Evolutionary conservation across 441 rosid genomes (phyloP), one percentile per base, ranked within the genome.

Genomic region (Viola pubescens): DNA sequence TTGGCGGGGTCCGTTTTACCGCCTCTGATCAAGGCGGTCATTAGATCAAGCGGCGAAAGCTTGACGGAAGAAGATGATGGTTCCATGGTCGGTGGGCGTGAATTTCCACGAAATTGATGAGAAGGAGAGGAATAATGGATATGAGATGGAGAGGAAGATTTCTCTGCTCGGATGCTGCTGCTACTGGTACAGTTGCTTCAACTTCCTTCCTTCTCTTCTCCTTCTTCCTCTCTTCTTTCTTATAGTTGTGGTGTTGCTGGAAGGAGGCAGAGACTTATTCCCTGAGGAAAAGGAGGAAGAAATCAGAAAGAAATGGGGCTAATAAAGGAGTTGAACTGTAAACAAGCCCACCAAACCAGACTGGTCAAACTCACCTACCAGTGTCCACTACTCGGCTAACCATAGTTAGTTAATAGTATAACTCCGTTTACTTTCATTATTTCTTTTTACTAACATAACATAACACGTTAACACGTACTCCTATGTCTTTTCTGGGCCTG

Each of bases 321-420:
- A 58, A 26, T 45, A 37, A 54, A 12, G 54, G 49, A 56, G 63
- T 61, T 65, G 59, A 42, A 65, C 79, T 19, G 19, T 67, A 75
- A 73, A 26, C 34, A 26, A 81, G 97, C 96, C 88, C 61, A 86
- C 96, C 94, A 79, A 86, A 82, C 89, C 85, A 64, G 96, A 86
- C 88, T 62, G 59, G 89, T 86, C 88, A 84, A 80, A 74, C 69
- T 70, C 81, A 87, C 87, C 83, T 72, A 85, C 66, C 82, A 60
- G 34, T 2, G 1, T 26, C 34, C 34, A 26, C 34, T 26, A 26
- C 66, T 4, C 1, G 34, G 5, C 61, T 70, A 71, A 79, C 83
- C 76, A 72, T 74, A 76, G 81, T 81, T 79, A 60, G 34, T 26
- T 26, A 26, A 26, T 26, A 26, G 2, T 26, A 26, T 26, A 26